These are phyloP conservation scores for Hypoxylon trugodes DNA, from an alignment of 495 filamentous ascomycete species.

Conservation along the genomic window DNA sequence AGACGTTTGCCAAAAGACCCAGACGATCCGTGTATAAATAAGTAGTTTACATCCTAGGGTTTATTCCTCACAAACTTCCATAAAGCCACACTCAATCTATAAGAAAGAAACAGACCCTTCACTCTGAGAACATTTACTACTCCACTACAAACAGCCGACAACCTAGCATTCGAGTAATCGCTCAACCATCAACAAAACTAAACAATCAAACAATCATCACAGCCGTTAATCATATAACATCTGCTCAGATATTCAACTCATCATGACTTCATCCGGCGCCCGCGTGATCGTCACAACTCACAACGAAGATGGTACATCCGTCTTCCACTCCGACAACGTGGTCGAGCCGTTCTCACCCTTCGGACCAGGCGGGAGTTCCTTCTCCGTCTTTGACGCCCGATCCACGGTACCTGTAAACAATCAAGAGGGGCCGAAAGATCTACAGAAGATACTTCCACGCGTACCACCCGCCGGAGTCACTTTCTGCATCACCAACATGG, in stretches of 20 bases:
- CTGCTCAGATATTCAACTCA: too few species aligned
- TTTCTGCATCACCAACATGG: constrained; percentile 41
- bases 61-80: neutral
- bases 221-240: too few species aligned
- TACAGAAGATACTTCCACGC: constrained; percentile 36
- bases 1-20: neutral
- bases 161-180: neutral
- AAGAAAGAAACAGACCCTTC: neutral
- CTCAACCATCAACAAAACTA: neutral
- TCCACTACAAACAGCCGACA: neutral
- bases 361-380: constrained; percentile 36
- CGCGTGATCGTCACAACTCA: constrained; percentile 49
- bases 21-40: constrained; percentile 20
- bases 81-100: neutral
- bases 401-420: constrained; percentile 45
- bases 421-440: constrained; percentile 15
- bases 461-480: constrained; percentile 36
- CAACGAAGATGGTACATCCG: constrained; percentile 42
- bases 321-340: constrained; percentile 43
- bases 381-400: constrained; percentile 41
- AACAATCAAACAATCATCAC: too few species aligned
- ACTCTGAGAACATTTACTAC: neutral
- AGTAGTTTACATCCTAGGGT: neutral
- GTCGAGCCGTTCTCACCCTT: constrained; percentile 45
- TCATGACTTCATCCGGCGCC: constrained; percentile 14